phyloP scores from a whole-genome alignment of 1,284 basidiomycete genomes.

The Stereum hirsutum region DNA sequence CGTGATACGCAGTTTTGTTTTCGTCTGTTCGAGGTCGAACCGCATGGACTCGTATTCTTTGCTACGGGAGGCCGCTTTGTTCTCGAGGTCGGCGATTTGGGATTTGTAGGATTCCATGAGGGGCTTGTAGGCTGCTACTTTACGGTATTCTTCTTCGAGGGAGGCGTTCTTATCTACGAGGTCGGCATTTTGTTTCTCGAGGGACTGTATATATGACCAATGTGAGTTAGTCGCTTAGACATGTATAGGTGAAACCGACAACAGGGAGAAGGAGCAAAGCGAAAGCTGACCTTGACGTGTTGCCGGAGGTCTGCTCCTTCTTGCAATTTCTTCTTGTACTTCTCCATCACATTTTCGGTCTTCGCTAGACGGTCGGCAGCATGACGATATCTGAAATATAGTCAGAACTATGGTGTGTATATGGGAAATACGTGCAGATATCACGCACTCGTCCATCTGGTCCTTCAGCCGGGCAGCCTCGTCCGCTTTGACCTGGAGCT shows the following conservation, averaged over 20 bases:
- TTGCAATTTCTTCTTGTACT: constrained; percentile 97
- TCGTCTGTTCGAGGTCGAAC: constrained; percentile 72
- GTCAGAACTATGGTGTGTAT: constrained; percentile 2
- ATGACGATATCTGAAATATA: constrained; percentile 63
- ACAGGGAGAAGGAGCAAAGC: neutral
- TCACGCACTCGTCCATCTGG: constrained; percentile 83
- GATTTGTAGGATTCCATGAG: constrained; percentile 90
- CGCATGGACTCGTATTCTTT: constrained; percentile 67
- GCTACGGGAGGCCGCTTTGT: constrained; percentile 51
- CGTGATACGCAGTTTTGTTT: constrained; percentile 59
- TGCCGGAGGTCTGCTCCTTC: constrained; percentile 85
- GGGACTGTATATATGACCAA: constrained; percentile 34
- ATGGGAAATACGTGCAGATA: neutral
- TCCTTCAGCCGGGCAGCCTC: constrained; percentile 80
- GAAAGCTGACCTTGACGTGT: constrained; percentile 72
- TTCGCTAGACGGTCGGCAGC: constrained; percentile 87
- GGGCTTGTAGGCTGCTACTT: constrained; percentile 80
- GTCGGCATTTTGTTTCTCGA: constrained; percentile 90
- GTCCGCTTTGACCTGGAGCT: constrained; percentile 73
- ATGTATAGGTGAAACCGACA: neutral
- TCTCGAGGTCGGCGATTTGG: constrained; percentile 79
- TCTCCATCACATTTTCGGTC: constrained; percentile 96
- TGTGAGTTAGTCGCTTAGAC: too few species aligned
- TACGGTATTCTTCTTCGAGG: constrained; percentile 86
- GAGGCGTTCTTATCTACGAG: constrained; percentile 88